Evolutionary conservation across 1,139 yeast genomes (phyloP), one percentile per base, ranked within the genome.

Genomic region (Debaryomyces coudertii): DNA sequence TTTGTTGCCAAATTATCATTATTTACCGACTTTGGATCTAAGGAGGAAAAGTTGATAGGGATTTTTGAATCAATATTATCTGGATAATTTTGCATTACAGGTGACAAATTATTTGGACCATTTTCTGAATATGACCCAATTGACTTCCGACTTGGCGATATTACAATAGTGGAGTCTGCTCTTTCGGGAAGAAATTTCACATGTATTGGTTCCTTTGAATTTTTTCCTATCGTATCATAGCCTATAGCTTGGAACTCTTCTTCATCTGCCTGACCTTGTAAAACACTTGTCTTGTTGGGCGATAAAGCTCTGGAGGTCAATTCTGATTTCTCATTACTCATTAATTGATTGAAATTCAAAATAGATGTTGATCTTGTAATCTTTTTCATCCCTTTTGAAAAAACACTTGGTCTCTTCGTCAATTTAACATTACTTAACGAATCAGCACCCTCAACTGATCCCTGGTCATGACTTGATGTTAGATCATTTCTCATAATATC

Each of bases 231-330:
- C 16, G 60, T 45, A 11, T 65, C 67, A 48, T 71, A 71, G 33
- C 72, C 66, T 30, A 71, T 62, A 15, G 76, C 73, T 38, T 68
- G 73, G 51, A 70, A 69, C 14, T 43, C 35, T 14, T 36, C 38
- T 5, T 23, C 47, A 42, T 29, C 49, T 12, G 5, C 31, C n/a
- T 16, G 30, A 3, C 14, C 37, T 5, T 18, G 16, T 2, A 11
- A 29, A 8, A 18, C 27, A 11, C n/a, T 27, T 7, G 18, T 35
- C 8, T 33, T 34, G 7, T 22, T 18, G 15, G 42, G 36, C n/a
- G 24, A 11, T n/a, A 23, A 20, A 11, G 16, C 28, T 20, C 18
- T 28, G 5, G 36, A 8, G 4, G 24, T 5, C 3, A 16, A 20
- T 28, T 29, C 38, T 20, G 22, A 12, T 20, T 38, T 38, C 8